Base-by-base conservation (phyloP, 306 rosid species). In the Rubus parviflorus region DNA sequence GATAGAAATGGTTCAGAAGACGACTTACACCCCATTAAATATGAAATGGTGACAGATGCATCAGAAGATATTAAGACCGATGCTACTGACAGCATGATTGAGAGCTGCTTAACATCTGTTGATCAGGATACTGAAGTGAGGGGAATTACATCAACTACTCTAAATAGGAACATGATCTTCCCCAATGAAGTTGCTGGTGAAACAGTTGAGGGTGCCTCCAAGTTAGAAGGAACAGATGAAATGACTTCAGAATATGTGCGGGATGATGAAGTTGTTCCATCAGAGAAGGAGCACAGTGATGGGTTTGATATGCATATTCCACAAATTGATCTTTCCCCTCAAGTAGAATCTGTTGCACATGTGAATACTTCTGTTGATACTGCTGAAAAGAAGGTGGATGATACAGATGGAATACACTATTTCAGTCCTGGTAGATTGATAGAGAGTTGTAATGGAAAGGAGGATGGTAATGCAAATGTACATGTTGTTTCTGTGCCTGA, bases 261-360 rank as follows among this genome's bases (percentile, higher is more conserved):
- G 52, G 84, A 49, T 45, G 57, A 77, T 71, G 86, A 13, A 71
- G 74, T 77, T 83, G 63, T 77, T 81, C 70, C 66, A 76, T 81
- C 69, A 37, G 69, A 77, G 81, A 83, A 71, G 69, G 77, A 85
- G 64, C 20, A 67, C 46, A 73, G 11, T 73, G 70, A 53, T 42
- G 84, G 70, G 9, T 70, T 68, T 64, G 83, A 45, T 82, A 78
- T 83, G 75, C 77, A 74, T 75, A 42, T 3, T 20, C 23, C 85
- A 72, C 83, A 74, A 72, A 70, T 65, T 73, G 82, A 75, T 69
- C 77, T 54, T 70, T 65, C 78, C 42, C 74, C 57, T 10, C 81
- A 85, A 51, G 86, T 74, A 72, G 78, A 81, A 70, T 77, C 89
- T 41, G 49, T 67, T 78, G 76, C 54, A 70, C 81, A 71, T 76